Percentiles rank a stretch among this genome's conserved stretches.
These are phyloP conservation scores for Lasiosphaeria ovina DNA, from an alignment of 495 filamentous ascomycete species.

Conservation along the genomic window DNA sequence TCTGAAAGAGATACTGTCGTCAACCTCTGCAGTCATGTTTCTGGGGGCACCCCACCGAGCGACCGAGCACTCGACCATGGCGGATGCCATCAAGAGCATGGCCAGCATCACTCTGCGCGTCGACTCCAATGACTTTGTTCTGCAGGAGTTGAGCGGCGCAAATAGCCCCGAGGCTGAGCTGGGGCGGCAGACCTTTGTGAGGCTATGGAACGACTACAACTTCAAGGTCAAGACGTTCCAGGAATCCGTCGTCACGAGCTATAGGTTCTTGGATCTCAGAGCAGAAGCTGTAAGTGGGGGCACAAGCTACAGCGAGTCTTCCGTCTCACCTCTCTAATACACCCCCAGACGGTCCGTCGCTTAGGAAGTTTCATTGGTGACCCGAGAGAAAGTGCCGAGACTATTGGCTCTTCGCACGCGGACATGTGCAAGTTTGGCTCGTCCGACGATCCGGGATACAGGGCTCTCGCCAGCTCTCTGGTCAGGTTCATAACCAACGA, in stretches of 20 bases:
- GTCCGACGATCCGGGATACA: slow-evolving; percentile 28
- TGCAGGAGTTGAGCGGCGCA: slow-evolving; percentile 33
- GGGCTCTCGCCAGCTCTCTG: slow-evolving; percentile 21
- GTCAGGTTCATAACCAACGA: slow-evolving; percentile 22
- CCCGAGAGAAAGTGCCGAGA: slow-evolving; percentile 32
- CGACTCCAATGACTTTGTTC: slow-evolving; percentile 24
- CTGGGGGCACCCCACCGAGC: slow-evolving; percentile 36
- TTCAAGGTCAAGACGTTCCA: slow-evolving; percentile 41
- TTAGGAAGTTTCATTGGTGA: slow-evolving; percentile 35
- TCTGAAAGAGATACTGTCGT: slow-evolving; percentile 29
- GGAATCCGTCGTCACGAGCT: slow-evolving; percentile 27
- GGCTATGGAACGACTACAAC: slow-evolving; percentile 36
- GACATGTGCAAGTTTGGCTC: slow-evolving; percentile 34
- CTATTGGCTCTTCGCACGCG: slow-evolving; percentile 29
- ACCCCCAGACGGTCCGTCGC: slow-evolving; percentile 21
- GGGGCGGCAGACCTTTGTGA: slow-evolving; percentile 28
- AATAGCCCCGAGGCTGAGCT: slow-evolving; percentile 24
- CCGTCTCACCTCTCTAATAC: no score
- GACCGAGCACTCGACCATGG: slow-evolving; percentile 26
- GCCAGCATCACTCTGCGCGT: slow-evolving; percentile 26
- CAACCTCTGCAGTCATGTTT: slow-evolving; percentile 33
- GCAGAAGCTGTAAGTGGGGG: slow-evolving; percentile 23
- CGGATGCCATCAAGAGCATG: slow-evolving; percentile 36
- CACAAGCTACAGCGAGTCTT: not conserved
- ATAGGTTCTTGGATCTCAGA: slow-evolving; percentile 17